These are phyloP conservation scores for Iodosphaeria phyllophila DNA, from an alignment of 2,329 filamentous ascomycete genomes.

Conservation along the genomic window DNA sequence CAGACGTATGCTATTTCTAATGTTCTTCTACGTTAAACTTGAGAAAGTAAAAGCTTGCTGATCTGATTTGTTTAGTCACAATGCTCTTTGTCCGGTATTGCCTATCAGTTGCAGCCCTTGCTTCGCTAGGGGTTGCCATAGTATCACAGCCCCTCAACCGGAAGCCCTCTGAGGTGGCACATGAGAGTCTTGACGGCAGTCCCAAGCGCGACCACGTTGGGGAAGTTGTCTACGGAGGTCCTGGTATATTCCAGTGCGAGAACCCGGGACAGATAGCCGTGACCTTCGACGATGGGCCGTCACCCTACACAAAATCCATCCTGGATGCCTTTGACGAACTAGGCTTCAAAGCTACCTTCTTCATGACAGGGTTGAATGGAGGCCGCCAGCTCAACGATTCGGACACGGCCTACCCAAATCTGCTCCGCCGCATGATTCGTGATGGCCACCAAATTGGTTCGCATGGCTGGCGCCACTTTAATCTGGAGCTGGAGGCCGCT, in stretches of 20 bases:
- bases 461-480: slow-evolving; percentile 27
- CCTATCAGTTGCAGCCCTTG: no score
- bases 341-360: slow-evolving; percentile 8
- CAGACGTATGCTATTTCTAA: no score
- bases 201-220: no score
- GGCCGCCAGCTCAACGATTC: slow-evolving; percentile 16
- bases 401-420: slow-evolving; percentile 12
- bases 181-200: no score
- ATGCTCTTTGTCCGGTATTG: no score
- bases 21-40: no score
- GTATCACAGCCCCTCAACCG: no score
- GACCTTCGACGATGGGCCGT: slow-evolving; percentile 11
- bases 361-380: slow-evolving; percentile 20
- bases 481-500: slow-evolving; percentile 19
- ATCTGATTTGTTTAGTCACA: no score
- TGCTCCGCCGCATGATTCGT: slow-evolving; percentile 22
- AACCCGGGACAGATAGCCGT: slow-evolving; percentile 6
- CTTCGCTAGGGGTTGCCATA: no score
- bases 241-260: slow-evolving; percentile 22
- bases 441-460: slow-evolving; percentile 28
- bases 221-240: slow-evolving; percentile 24
- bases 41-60: no score
- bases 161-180: no score
- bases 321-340: slow-evolving; percentile 6
- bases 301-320: slow-evolving; percentile 5